These are phyloP conservation scores for Peronosclerospora sorghi DNA, from an alignment of 352 stramenopile genomes.

Conservation along the genomic window DNA sequence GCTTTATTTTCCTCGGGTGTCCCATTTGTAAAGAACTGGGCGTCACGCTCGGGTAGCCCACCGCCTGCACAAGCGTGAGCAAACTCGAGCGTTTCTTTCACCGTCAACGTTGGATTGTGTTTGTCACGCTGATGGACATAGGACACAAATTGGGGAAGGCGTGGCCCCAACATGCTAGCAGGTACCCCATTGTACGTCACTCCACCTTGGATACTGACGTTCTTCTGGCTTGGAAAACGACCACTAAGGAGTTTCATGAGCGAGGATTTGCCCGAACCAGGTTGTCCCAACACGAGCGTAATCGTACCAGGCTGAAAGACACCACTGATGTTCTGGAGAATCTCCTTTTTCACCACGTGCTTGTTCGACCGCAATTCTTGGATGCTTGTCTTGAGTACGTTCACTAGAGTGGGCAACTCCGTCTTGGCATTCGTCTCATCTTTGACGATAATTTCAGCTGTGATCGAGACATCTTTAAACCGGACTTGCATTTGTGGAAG, in stretches of 20 bases:
- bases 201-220: conserved; percentile 20
- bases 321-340: conserved; percentile 27
- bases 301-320: conserved; percentile 34
- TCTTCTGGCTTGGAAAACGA: conserved; percentile 23
- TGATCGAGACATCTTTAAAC: conserved; percentile 25
- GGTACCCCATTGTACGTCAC: conserved; percentile 35
- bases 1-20: conserved; percentile 24
- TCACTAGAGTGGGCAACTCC: conserved; percentile 15
- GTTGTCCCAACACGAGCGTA: conserved; percentile 40
- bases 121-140: conserved; percentile 31
- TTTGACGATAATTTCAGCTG: conserved; percentile 18
- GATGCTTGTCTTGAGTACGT: conserved; percentile 13
- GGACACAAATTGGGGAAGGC: conserved; percentile 27
- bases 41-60: conserved; percentile 7
- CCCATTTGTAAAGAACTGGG: conserved; percentile 8
- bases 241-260: conserved; percentile 42
- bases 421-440: conserved; percentile 8
- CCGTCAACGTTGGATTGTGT: conserved; percentile 31
- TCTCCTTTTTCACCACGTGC: conserved; percentile 21
- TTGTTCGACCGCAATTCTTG: conserved; percentile 17
- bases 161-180: background rate
- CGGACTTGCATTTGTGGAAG: conserved; percentile 39
- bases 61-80: conserved; percentile 22
- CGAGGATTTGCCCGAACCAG: conserved; percentile 34
- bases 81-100: conserved; percentile 48